These are phyloP conservation scores for Pulveroboletus sp. DNA, from an alignment of 1,284 basidiomycete species.

Conservation along the genomic window DNA sequence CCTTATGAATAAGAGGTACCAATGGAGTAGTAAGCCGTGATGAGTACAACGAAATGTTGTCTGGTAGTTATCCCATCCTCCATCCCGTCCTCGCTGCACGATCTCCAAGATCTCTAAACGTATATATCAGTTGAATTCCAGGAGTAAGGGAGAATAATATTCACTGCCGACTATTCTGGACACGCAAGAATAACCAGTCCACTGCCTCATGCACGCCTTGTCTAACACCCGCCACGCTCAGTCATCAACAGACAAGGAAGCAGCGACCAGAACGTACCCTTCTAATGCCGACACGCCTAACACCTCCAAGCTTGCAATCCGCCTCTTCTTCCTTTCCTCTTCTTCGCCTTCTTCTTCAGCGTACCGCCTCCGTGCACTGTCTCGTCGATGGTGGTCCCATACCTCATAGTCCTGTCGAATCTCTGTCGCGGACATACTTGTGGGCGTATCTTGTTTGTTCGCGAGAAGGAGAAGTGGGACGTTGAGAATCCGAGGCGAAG, in stretches of 20 bases:
- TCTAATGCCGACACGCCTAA: constrained; percentile 88
- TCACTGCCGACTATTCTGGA: constrained; percentile 79
- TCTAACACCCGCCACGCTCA: constrained; percentile 43
- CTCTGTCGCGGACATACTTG: constrained; percentile 81
- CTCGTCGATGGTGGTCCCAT: constrained; percentile 77
- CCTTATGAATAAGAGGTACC: constrained; percentile 92
- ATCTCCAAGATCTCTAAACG: constrained; percentile 25
- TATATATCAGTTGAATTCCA: background rate
- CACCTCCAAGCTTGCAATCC: constrained; percentile 86
- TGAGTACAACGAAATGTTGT: background rate
- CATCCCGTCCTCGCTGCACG: constrained; percentile 12
- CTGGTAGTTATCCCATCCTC: constrained; percentile 7
- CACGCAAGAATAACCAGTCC: constrained; percentile 91
- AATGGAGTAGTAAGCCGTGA: constrained; percentile 59
- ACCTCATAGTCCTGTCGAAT: constrained; percentile 89
- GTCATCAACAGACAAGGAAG: background rate
- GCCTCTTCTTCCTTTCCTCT: constrained; percentile 53
- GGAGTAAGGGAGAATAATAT: background rate
- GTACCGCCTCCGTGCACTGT: constrained; percentile 57
- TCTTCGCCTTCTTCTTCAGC: constrained; percentile 49
- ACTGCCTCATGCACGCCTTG: constrained; percentile 88
- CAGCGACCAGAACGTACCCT: constrained; percentile 58
- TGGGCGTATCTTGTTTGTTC: constrained; percentile 87
- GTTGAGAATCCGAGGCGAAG: constrained; percentile 82
- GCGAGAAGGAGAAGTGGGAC: constrained; percentile 87